These are phyloP conservation scores for Aspergillus terreus DNA, from an alignment of 2,329 filamentous ascomycete species.

Conservation along the genomic window DNA sequence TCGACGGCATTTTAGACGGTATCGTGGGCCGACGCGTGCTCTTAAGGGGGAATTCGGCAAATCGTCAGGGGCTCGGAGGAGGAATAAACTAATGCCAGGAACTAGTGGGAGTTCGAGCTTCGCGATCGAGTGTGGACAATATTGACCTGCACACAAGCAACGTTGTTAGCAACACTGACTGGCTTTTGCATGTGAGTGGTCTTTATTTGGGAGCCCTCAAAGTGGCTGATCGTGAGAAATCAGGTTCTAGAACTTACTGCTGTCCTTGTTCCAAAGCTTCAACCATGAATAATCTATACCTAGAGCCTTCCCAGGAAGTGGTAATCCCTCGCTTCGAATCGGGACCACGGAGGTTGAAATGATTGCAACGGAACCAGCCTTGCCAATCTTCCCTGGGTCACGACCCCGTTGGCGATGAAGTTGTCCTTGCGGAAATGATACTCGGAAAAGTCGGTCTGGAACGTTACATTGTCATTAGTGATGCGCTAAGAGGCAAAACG, in stretches of 20 bases:
- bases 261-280: not conserved
- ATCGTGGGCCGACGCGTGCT: conserved; percentile 9
- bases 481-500: conserved; percentile 4
- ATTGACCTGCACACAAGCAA: not conserved
- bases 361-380: conserved; percentile 23
- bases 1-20: conserved; percentile 32
- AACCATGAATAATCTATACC: conserved; percentile 7
- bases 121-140: not conserved
- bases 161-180: not conserved
- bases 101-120: not conserved
- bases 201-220: conserved; percentile 1
- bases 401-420: conserved; percentile 2
- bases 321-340: not conserved
- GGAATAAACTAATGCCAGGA: conserved; percentile 5
- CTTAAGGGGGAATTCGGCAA: conserved; percentile 1
- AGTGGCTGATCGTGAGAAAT: conserved; percentile 3
- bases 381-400: conserved; percentile 14
- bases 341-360: conserved; percentile 2
- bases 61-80: conserved; percentile 1
- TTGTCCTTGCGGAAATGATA: not conserved
- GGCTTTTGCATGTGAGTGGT: not conserved
- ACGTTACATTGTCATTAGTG: conserved; percentile 12
- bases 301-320: conserved; percentile 3
- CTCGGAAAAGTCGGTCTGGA: conserved; percentile 11
- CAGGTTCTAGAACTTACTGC: conserved; percentile 10